phyloP scores from a whole-genome alignment of 2,329 filamentous ascomycete species.

The Penicillium hordei region DNA sequence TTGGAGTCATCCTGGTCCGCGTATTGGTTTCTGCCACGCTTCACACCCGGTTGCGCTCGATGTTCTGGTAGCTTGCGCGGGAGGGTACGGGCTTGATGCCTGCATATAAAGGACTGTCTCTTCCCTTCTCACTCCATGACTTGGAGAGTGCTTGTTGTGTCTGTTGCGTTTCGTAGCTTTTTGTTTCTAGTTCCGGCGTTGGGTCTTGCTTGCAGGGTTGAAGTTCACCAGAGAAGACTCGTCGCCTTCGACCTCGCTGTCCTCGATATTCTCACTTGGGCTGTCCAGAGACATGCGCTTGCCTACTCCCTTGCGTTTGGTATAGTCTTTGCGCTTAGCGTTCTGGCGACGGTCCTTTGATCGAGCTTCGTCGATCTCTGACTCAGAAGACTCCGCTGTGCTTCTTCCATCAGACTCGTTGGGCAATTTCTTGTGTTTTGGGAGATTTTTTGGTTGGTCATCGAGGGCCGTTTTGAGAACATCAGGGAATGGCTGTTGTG shows the following conservation, averaged over 20 bases:
- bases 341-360: background rate
- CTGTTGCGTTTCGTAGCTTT: background rate
- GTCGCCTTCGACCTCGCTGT: background rate
- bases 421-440: background rate
- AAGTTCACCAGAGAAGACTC: too few species aligned
- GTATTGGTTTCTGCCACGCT: background rate
- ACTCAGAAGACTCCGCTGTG: background rate
- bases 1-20: background rate
- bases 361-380: background rate
- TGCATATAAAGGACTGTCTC: background rate
- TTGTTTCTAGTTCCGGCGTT: background rate
- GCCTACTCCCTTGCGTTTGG: background rate
- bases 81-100: background rate
- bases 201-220: background rate
- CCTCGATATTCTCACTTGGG: too few species aligned
- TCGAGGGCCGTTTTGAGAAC: background rate
- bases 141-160: background rate
- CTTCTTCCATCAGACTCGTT: background rate
- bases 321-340: background rate
- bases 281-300: background rate
- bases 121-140: too few species aligned
- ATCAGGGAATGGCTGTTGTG: too few species aligned
- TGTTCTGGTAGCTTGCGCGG: too few species aligned
- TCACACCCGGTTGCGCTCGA: background rate
- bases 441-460: too few species aligned